These are phyloP conservation scores for Magnolia changhungtana DNA, from an alignment of 164 flowering plant genomes.

Conservation along the genomic window DNA sequence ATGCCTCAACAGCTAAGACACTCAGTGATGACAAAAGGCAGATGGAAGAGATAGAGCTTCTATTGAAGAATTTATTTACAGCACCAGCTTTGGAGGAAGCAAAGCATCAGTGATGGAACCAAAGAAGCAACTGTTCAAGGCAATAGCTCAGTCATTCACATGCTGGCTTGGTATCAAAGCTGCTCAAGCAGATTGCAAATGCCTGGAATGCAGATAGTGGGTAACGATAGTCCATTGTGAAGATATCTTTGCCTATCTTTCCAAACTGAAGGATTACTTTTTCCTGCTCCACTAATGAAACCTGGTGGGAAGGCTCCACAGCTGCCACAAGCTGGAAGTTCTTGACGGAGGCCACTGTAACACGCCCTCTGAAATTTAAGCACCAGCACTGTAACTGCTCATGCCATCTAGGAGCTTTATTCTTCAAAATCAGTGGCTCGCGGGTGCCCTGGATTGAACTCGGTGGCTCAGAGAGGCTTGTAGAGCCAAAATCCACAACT, in stretches of 20 bases:
- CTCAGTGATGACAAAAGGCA: conserved; percentile 8
- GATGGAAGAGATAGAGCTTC: conserved; percentile 20
- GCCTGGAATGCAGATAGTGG: conserved; percentile 91
- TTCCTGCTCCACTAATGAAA: conserved; percentile 61
- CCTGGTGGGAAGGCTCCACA: conserved; percentile 45
- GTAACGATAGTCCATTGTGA: conserved; percentile 85
- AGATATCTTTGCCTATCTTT: conserved; percentile 85
- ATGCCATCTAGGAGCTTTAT: conserved; percentile 88
- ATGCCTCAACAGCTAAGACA: conserved; percentile 16
- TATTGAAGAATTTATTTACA: conserved; percentile 32
- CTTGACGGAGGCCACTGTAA: conserved; percentile 93
- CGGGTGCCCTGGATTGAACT: conserved; percentile 15
- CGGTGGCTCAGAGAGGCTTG: conserved; percentile 22
- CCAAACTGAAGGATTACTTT: conserved; percentile 83
- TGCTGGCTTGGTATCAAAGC: conserved; percentile 88
- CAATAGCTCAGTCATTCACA: conserved; percentile 43
- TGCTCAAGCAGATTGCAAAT: conserved; percentile 80
- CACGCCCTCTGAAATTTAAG: conserved; percentile 85
- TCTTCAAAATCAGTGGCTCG: conserved; percentile 56
- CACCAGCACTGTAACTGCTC: conserved; percentile 94
- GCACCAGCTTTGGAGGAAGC: conserved; percentile 16
- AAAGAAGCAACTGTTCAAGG: conserved; percentile 7
- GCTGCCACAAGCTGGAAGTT: conserved; percentile 89
- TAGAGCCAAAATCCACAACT: conserved; percentile 28
- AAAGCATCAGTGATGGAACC: conserved; percentile 1